These are phyloP conservation scores for Sonneratia caseolaris DNA, from an alignment of 345 rosid genomes.

Conservation along the genomic window DNA sequence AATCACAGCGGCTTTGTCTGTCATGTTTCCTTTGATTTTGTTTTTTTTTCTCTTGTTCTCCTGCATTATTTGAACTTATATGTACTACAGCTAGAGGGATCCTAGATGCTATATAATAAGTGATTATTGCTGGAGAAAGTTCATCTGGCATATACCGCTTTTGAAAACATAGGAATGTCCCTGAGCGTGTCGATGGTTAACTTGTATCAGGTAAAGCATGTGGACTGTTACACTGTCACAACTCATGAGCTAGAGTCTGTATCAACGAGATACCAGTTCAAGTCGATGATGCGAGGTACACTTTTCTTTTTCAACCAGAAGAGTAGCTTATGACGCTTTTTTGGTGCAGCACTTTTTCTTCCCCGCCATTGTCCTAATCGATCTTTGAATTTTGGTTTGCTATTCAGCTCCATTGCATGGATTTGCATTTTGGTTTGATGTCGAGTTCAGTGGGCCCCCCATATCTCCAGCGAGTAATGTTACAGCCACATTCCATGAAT, in stretches of 20 bases:
- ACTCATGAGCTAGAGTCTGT: slow-evolving; percentile 77
- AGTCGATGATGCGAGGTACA: slow-evolving; percentile 94
- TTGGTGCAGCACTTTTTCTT: background rate
- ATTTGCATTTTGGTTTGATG: slow-evolving; percentile 98
- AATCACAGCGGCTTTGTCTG: background rate
- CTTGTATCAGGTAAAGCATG: slow-evolving; percentile 57
- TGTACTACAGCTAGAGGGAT: background rate
- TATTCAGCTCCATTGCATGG: slow-evolving; percentile 92
- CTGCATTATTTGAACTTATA: background rate
- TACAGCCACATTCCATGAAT: slow-evolving; percentile 17
- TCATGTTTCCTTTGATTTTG: background rate
- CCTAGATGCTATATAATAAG: background rate
- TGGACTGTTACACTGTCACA: slow-evolving; percentile 70
- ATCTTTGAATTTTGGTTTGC: background rate
- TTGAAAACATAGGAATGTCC: background rate
- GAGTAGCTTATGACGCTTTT: background rate
- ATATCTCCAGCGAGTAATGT: slow-evolving; percentile 28
- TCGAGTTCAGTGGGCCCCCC: slow-evolving; percentile 59
- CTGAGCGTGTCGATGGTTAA: background rate
- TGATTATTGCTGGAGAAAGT: background rate
- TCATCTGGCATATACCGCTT: background rate
- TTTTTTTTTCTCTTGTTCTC: background rate
- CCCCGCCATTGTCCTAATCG: background rate
- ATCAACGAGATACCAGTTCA: slow-evolving; percentile 59
- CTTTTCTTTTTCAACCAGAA: slow-evolving; percentile 6